Conservation (phyloP, 2,329 filamentous ascomycete genomes). For the Cladosporium sp. region DNA sequence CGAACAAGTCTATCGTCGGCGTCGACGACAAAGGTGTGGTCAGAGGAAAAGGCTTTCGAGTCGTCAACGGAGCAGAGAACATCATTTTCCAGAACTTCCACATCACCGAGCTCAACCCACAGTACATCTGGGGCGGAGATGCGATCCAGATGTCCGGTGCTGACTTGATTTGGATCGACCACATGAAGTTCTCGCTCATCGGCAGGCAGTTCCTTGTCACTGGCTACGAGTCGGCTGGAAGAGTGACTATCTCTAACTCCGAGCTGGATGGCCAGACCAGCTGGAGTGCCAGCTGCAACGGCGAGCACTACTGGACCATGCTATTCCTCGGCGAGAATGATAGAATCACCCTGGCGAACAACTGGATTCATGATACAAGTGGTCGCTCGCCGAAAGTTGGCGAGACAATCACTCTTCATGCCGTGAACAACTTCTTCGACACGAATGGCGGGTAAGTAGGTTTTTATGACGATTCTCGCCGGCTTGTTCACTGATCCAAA, state of each 20-base stretch:
- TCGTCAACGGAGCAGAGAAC: constrained; percentile 43
- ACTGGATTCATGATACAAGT: constrained; percentile 57
- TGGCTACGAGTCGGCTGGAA: constrained; percentile 49
- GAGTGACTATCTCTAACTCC: constrained; percentile 58
- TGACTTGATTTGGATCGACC: constrained; percentile 36
- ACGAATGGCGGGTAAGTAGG: constrained; percentile 40
- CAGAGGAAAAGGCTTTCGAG: constrained; percentile 39
- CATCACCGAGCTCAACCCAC: constrained; percentile 35
- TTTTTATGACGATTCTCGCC: not conserved
- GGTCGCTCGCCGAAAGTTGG: constrained; percentile 56
- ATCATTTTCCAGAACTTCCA: constrained; percentile 50
- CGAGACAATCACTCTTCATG: constrained; percentile 55
- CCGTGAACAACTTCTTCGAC: constrained; percentile 61
- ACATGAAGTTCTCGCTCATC: constrained; percentile 45
- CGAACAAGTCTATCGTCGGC: constrained; percentile 41
- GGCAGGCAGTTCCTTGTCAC: constrained; percentile 59
- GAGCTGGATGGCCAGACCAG: constrained; percentile 53
- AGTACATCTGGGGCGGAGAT: constrained; percentile 38
- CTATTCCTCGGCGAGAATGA: constrained; percentile 56
- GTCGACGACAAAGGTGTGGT: constrained; percentile 37
- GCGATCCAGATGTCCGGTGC: constrained; percentile 34
- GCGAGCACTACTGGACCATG: constrained; percentile 58
- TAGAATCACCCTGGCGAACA: constrained; percentile 55
- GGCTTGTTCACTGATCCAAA: not conserved
- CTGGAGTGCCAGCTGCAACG: constrained; percentile 56